phyloP scores from a whole-genome alignment of 352 stramenopile species.

The Hyaloperonospora arabidopsidis region DNA sequence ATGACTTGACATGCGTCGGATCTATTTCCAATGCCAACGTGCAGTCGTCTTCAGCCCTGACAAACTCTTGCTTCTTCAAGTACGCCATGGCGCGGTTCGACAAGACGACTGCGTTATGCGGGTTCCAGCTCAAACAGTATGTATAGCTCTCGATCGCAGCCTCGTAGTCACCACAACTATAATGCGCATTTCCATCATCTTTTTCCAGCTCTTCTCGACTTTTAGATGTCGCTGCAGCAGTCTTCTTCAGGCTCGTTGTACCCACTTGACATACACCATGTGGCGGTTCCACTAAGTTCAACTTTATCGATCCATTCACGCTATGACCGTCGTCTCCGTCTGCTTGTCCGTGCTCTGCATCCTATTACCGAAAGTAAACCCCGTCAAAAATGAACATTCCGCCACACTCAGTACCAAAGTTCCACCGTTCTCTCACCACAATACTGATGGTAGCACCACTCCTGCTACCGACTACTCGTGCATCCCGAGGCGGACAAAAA shows the following conservation, averaged over 20 bases:
- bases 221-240: constrained; percentile 6
- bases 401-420: constrained; percentile 12
- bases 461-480: constrained; percentile 4
- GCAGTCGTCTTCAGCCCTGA: constrained; percentile 87
- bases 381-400: not conserved
- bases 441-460: not conserved
- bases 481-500: constrained; percentile 23
- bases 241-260: constrained; percentile 5
- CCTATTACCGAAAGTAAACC: constrained; percentile 19
- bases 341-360: constrained; percentile 39
- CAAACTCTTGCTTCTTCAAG: constrained; percentile 82
- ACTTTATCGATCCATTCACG: not conserved
- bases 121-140: constrained; percentile 63
- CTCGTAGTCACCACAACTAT: constrained; percentile 78
- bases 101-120: constrained; percentile 63
- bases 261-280: constrained; percentile 3
- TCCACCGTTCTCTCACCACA: not conserved
- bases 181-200: constrained; percentile 90
- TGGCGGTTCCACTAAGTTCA: not conserved
- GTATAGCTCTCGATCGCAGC: constrained; percentile 88
- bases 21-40: constrained; percentile 76
- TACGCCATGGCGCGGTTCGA: constrained; percentile 89
- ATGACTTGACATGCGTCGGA: constrained; percentile 78
- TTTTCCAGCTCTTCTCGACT: constrained; percentile 66
- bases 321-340: constrained; percentile 14